Conservation (phyloP, 1,284 basidiomycete species). For the Melampsora abietis-canadensis region DNA sequence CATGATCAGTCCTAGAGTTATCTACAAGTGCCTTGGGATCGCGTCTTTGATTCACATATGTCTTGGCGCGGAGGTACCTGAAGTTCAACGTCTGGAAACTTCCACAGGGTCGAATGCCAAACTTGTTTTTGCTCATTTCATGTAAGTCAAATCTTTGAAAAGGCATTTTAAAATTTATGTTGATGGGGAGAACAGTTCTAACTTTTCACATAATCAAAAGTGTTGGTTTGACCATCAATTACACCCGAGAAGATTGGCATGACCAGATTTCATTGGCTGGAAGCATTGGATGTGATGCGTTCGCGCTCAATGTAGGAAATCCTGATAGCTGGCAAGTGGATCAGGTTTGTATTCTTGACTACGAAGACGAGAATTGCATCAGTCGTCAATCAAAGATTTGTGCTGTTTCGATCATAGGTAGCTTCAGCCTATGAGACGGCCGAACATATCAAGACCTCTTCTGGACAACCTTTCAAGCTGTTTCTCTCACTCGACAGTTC, state of each 20-base stretch:
- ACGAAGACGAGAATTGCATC: no score
- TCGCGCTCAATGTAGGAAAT: constrained; percentile 33
- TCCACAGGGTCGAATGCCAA: not conserved
- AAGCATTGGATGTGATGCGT: constrained; percentile 28
- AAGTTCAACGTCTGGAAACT: no score
- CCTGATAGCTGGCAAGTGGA: constrained; percentile 36
- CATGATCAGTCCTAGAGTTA: no score
- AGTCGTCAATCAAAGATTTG: not conserved
- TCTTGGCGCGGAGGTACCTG: no score
- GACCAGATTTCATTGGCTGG: constrained; percentile 11
- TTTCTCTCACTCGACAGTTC: constrained; percentile 40
- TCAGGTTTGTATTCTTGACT: constrained; percentile 1
- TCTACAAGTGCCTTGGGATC: no score
- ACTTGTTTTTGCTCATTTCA: constrained; percentile 39
- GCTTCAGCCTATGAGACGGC: constrained; percentile 22
- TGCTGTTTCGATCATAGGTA: constrained; percentile 6
- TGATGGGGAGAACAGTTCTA: not conserved
- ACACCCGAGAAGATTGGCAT: constrained; percentile 27
- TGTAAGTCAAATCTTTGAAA: constrained; percentile 3
- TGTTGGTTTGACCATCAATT: constrained; percentile 24
- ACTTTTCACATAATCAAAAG: not conserved
- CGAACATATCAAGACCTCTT: constrained; percentile 2
- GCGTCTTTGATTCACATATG: no score
- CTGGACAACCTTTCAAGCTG: constrained; percentile 22
- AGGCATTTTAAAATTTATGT: not conserved